Evolutionary conservation across 257 asterid species (phyloP).

Genomic region (Gentiana macrophylla): DNA sequence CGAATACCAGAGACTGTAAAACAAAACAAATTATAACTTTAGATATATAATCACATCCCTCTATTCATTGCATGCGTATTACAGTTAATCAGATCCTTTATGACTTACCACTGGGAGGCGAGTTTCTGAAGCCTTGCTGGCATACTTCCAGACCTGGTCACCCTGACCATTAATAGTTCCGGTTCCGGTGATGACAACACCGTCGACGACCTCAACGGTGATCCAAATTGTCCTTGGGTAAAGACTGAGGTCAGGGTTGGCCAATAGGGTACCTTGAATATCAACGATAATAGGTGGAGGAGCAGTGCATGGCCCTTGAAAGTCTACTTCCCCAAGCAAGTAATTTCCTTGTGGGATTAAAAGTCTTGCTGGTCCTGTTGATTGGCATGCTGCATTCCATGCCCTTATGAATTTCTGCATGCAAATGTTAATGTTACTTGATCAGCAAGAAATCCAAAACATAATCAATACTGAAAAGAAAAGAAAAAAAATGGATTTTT

Average conservation of each 20-base stretch:
- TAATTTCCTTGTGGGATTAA: slow-evolving; percentile 17
- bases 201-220: slow-evolving; percentile 20
- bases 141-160: slow-evolving; percentile 18
- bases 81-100: neutral
- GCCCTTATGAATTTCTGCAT: neutral
- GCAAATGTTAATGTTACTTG: neutral
- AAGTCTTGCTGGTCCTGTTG: slow-evolving; percentile 22
- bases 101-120: slow-evolving; percentile 25
- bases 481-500: too few species aligned
- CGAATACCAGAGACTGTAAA: slow-evolving; percentile 5
- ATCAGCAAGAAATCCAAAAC: neutral
- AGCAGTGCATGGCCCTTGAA: slow-evolving; percentile 31
- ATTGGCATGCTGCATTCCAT: slow-evolving; percentile 37
- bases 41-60: too few species aligned
- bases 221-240: slow-evolving; percentile 36
- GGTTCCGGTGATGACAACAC: slow-evolving; percentile 38
- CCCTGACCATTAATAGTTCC: slow-evolving; percentile 70
- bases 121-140: slow-evolving; percentile 1
- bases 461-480: neutral
- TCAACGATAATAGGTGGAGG: slow-evolving; percentile 29
- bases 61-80: too few species aligned
- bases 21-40: too few species aligned
- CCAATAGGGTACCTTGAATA: slow-evolving; percentile 38
- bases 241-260: slow-evolving; percentile 34
- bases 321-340: neutral